phyloP scores from a whole-genome alignment of 768 basidiomycete genomes.

The Mycena galopus region DNA sequence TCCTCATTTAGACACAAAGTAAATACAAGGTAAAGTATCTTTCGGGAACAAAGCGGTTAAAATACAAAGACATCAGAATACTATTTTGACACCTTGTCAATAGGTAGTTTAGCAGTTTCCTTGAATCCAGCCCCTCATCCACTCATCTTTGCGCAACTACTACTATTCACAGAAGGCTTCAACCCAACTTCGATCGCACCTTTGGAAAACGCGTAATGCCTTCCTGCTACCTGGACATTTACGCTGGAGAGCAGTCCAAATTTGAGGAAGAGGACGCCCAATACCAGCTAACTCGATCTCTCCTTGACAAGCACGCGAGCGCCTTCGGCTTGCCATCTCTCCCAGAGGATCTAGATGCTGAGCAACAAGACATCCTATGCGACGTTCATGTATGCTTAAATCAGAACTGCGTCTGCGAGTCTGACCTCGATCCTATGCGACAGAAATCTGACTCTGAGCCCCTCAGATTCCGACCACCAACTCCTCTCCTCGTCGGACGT shows the following conservation, averaged over 20 bases:
- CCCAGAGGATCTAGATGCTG: slow-evolving; percentile 55
- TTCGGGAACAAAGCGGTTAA: no score
- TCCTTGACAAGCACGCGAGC: slow-evolving; percentile 52
- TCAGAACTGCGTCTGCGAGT: slow-evolving; percentile 18
- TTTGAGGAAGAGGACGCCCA: slow-evolving; percentile 41
- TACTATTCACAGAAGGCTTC: background rate
- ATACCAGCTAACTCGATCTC: slow-evolving; percentile 48
- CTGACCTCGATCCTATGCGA: slow-evolving; percentile 28
- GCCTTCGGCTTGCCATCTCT: slow-evolving; percentile 58
- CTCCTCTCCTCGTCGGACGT: slow-evolving; percentile 55
- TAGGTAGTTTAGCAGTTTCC: no score
- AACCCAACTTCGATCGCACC: background rate
- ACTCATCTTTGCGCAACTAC: no score
- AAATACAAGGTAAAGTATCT: no score
- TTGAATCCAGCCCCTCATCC: no score
- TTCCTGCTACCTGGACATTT: slow-evolving; percentile 56
- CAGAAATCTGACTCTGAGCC: slow-evolving; percentile 43
- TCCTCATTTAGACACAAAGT: no score
- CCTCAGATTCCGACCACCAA: slow-evolving; percentile 51
- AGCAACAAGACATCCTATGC: slow-evolving; percentile 56
- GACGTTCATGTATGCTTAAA: slow-evolving; percentile 49
- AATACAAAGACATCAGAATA: no score
- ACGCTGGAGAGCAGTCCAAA: slow-evolving; percentile 51
- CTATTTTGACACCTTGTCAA: no score
- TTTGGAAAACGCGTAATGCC: slow-evolving; percentile 27